Evolutionary conservation across 2,329 filamentous ascomycete genomes (phyloP), one percentile per base, ranked within the genome.

Genomic region (Cladosporium phlei): DNA sequence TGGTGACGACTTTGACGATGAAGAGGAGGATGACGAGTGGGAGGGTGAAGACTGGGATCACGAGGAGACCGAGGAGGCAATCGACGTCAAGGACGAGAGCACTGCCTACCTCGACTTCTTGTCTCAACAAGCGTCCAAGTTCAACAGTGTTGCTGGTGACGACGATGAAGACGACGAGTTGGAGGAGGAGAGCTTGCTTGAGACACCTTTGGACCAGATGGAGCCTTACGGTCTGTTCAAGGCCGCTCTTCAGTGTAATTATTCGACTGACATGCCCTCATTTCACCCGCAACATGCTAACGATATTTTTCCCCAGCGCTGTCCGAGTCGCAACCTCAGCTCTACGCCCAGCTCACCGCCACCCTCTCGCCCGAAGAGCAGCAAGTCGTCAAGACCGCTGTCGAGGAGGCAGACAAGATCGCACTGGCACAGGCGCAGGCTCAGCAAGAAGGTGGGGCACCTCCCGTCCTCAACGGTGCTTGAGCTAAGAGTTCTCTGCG

Each of bases 101-200:
- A 85, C 86, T 19, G 88, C 91, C 5, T 98, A 98, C 65, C 79
- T 98, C 37, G 90, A 97, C 56, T 98, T 98, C 73, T 71, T 98
- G 21, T 94, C 91, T 58, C 86, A 94, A 65, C 91, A 97, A 51
- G 64, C 63, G 9, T 59, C 56, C 52, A 64, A 61, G 50, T 61
- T 66, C 64, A 63, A 66, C 66, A 82, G 84, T 53, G 78, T 82
- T 14, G 58, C 63, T 25, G 63, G 61, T 21, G 76, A 84, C 14
- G 77, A 79, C 12, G 81, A 84, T 38, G 88, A 88, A 2, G 86
- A 90, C 20, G 89, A 95, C 47, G 83, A 96, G 35, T 81, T 94
- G 14, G 91, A 97, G 66, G 93, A 97, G 60, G 91, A 90, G 65
- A 86, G 88, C 49, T 75, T 97, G 42, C 79, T 98, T 2, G 93